phyloP scores from a whole-genome alignment of 768 basidiomycete genomes.

The Asterophora lycoperdoides region DNA sequence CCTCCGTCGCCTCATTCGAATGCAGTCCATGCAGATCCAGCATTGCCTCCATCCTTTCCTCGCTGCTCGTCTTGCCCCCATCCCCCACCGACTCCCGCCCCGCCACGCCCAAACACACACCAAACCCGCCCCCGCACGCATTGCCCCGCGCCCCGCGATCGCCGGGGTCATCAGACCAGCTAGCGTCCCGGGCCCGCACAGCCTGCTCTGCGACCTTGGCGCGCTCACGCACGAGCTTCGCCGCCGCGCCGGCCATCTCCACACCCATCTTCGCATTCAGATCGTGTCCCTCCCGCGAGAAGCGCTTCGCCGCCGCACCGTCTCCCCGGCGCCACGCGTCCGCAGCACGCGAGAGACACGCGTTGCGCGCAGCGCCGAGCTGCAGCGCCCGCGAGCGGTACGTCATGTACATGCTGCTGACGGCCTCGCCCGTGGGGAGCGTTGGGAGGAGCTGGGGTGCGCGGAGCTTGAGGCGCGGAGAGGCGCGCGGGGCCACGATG shows the following conservation, averaged over 20 bases:
- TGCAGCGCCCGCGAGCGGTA: constrained; percentile 88
- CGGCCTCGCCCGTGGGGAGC: constrained; percentile 74
- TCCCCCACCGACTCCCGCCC: constrained; percentile 40
- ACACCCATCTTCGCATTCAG: constrained; percentile 85
- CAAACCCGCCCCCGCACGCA: constrained; percentile 74
- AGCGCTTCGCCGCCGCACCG: constrained; percentile 92
- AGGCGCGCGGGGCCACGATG: constrained; percentile 75
- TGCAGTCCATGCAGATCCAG: constrained; percentile 94
- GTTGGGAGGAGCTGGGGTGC: constrained; percentile 85
- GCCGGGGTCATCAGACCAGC: constrained; percentile 80
- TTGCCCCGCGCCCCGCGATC: constrained; percentile 76
- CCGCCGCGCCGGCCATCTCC: constrained; percentile 84
- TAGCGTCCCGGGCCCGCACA: constrained; percentile 61
- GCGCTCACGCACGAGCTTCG: constrained; percentile 81
- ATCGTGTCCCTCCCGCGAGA: constrained; percentile 91
- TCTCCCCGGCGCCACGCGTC: constrained; percentile 96
- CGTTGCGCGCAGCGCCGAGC: constrained; percentile 90
- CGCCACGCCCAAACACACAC: constrained; percentile 85
- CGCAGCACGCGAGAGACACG: constrained; percentile 90
- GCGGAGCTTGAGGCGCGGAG: constrained; percentile 80
- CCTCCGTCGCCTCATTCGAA: constrained; percentile 88
- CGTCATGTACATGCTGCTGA: constrained; percentile 81
- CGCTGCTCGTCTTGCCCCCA: constrained; percentile 58
- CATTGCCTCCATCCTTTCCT: constrained; percentile 86
- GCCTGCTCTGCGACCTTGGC: constrained; percentile 71